A percentile compares a stretch with the other conserved stretches of the same genome.
Conservation (phyloP, 148 eudicot genomes). For the Drosera capensis region DNA sequence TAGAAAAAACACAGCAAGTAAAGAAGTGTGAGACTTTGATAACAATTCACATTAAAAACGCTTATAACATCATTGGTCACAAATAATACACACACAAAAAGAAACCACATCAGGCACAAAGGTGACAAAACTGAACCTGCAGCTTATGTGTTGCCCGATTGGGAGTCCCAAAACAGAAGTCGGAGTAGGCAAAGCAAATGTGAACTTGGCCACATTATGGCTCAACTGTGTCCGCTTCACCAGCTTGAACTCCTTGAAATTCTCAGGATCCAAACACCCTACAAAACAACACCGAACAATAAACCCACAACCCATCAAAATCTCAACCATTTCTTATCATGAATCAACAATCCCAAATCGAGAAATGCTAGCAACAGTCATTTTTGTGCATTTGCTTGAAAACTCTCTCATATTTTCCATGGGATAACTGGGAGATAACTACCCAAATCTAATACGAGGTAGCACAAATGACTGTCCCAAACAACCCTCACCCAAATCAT, state of each 20-base stretch:
- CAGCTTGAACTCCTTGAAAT: conserved; percentile 77
- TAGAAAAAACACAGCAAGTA: too few relatives aligned
- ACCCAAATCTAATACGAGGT: too few relatives aligned
- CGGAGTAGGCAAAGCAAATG: conserved; percentile 72
- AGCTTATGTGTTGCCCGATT: conserved; percentile 86
- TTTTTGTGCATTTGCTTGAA: too few relatives aligned
- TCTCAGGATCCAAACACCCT: conserved; percentile 77
- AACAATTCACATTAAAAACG: too few relatives aligned
- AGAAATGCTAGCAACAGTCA: too few relatives aligned
- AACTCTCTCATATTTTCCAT: too few relatives aligned
- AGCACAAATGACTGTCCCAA: too few relatives aligned
- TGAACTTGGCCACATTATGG: conserved; percentile 88
- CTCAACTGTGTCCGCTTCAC: conserved; percentile 60
- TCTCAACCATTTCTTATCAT: neutral
- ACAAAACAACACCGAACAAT: conserved; percentile 9
- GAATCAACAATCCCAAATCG: too few relatives aligned
- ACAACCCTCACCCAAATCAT: conserved; percentile 2
- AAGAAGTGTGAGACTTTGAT: too few relatives aligned
- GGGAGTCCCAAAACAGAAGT: conserved; percentile 91
- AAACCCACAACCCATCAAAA: neutral
- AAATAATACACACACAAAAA: neutral
- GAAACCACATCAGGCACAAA: neutral
- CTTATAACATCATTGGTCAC: too few relatives aligned
- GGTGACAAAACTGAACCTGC: conserved; percentile 36
- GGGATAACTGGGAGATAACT: too few relatives aligned